Conservation (phyloP, 2,329 filamentous ascomycete genomes). For the Cordyceps tenuipes region DNA sequence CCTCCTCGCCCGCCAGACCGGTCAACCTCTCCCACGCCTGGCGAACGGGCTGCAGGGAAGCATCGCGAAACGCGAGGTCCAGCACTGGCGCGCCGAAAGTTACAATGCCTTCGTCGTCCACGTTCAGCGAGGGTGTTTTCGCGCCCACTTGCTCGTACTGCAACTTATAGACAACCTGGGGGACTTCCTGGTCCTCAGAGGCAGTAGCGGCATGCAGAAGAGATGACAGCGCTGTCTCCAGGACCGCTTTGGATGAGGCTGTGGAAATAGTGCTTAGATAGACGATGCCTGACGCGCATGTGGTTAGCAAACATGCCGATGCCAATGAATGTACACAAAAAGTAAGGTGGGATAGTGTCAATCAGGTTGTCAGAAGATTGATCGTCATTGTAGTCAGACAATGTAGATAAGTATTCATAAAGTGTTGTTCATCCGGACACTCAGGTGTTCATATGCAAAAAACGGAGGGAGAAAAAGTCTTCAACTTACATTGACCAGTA, state of each 20-base stretch:
- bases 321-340: slow-evolving; percentile 11
- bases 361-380: slow-evolving; percentile 87
- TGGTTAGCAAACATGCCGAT: slow-evolving; percentile 24
- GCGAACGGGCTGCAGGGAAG: slow-evolving; percentile 56
- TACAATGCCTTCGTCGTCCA: slow-evolving; percentile 36
- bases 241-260: slow-evolving; percentile 25
- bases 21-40: slow-evolving; percentile 60
- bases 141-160: slow-evolving; percentile 45
- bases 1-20: slow-evolving; percentile 38
- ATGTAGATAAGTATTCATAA: slow-evolving; percentile 99
- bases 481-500: slow-evolving; percentile 73
- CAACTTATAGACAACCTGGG: slow-evolving; percentile 40
- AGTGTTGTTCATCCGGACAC: slow-evolving; percentile 72
- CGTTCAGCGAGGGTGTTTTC: slow-evolving; percentile 18
- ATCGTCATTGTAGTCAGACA: slow-evolving; percentile 95
- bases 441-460: slow-evolving; percentile 15
- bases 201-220: slow-evolving; percentile 30
- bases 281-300: slow-evolving; percentile 22
- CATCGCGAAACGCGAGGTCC: slow-evolving; percentile 68
- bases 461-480: not conserved
- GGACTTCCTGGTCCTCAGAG: slow-evolving; percentile 18
- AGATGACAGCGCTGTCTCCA: slow-evolving; percentile 33
- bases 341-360: slow-evolving; percentile 26
- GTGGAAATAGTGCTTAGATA: slow-evolving; percentile 30
- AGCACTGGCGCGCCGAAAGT: slow-evolving; percentile 51